These are phyloP conservation scores for Claviceps maximensis DNA, from an alignment of 2,329 filamentous ascomycete species.

Conservation along the genomic window DNA sequence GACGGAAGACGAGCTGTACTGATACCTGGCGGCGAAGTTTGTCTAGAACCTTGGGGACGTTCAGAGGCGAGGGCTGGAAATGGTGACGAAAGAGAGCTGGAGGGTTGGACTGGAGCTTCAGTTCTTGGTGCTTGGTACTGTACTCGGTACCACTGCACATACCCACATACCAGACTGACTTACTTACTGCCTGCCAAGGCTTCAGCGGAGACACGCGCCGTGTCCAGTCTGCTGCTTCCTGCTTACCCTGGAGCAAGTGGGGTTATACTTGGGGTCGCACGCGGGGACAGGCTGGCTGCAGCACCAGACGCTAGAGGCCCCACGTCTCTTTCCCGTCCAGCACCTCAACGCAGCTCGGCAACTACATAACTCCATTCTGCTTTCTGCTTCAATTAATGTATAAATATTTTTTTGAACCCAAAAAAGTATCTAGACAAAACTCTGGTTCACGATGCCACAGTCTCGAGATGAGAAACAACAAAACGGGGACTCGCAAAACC, in stretches of 20 bases:
- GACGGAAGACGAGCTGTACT: conserved; percentile 13
- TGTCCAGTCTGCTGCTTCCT: not conserved
- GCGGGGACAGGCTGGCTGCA: too few species aligned
- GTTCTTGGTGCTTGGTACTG: not conserved
- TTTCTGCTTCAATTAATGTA: not conserved
- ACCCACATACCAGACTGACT: too few species aligned
- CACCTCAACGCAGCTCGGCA: not conserved
- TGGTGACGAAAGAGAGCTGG: conserved; percentile 4
- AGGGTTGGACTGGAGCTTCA: conserved; percentile 7
- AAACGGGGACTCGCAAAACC: not conserved
- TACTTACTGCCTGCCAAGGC: not conserved
- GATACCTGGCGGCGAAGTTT: not conserved
- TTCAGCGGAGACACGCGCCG: not conserved
- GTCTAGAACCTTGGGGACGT: not conserved
- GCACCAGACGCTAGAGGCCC: too few species aligned
- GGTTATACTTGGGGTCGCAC: too few species aligned
- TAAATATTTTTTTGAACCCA: too few species aligned
- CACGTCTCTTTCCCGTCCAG: not conserved
- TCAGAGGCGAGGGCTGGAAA: not conserved
- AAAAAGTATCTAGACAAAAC: not conserved
- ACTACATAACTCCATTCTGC: not conserved
- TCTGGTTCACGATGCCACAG: not conserved
- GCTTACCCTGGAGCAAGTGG: not conserved
- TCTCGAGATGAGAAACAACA: not conserved
- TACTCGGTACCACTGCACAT: too few species aligned